Base-by-base conservation (phyloP, 345 rosid genomes). In the Mangifera indica region DNA sequence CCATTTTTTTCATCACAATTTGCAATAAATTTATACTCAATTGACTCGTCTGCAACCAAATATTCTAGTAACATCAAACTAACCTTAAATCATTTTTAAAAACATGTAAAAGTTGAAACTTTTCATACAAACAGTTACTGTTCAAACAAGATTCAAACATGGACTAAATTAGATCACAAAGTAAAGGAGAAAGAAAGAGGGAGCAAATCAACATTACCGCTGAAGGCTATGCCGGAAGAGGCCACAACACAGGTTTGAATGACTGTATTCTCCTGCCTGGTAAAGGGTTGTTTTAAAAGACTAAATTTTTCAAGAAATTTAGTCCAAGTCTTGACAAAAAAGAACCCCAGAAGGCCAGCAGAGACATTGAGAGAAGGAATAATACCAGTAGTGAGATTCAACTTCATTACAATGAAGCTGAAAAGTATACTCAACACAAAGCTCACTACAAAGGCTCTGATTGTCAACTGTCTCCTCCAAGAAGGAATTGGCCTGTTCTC, bases 191-290 rank as follows among this genome's bases (percentile, higher is more conserved):
- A 53, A 57, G 34, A 24, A 26, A 56, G 29, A 59, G 71, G 32
- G 18, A 10, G 17, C 10, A 24, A 52, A 62, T 17, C 17, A 51
- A 54, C 66, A 51, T 51, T 81, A 91, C 90, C 91, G 64, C 97
- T 91, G 59, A 86, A 91, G 44, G 92, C 86, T 76, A 91, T 87
- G 72, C 97, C 93, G 18, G 92, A 87, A 70, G 93, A 82, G 72
- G 97, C 93, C 46, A 91, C 92, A 45, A 91, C 91, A 40, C 92
- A 91, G 22, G 97, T 88, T 81, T 91, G 97, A 13, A 91, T 85
- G 56, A 89, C 93, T 0, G 93, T 87, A 74, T 88, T 88, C 81
- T 89, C 97, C 60, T 91, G 93, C 14, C 93, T 76, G 62, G 93
- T 91, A 66, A 89, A 91, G 12, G 97, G 93, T 44, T 83, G 87